A percentile compares a stretch with the other conserved stretches of the same genome.
Evolutionary conservation across 805 yeast genomes (phyloP).

Genomic region (Zygosaccharomyces lentus): DNA sequence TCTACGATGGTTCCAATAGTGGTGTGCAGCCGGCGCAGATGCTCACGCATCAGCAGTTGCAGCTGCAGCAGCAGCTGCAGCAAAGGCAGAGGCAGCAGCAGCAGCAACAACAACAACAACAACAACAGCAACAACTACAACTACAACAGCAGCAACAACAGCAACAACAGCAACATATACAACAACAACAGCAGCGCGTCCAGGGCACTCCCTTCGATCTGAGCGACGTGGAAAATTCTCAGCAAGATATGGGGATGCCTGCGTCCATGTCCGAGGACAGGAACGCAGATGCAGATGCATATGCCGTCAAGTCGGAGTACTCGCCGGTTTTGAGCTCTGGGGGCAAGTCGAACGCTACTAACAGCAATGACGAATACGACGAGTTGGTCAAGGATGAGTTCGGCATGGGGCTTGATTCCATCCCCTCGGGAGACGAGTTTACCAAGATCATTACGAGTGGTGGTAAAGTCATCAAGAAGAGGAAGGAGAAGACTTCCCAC

Average conservation of each 20-base stretch:
- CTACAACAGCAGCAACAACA: neutral
- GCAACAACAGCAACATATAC: no score
- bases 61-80: constrained; percentile 7
- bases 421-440: constrained; percentile 7
- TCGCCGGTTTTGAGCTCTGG: constrained; percentile 1
- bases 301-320: constrained; percentile 3
- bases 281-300: neutral
- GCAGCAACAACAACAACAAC: neutral
- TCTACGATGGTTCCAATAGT: constrained; percentile 3
- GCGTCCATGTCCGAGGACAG: neutral
- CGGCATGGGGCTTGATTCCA: constrained; percentile 7
- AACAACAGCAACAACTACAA: neutral
- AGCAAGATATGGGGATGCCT: neutral
- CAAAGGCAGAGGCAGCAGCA: neutral
- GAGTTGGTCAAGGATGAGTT: constrained; percentile 13
- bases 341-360: neutral
- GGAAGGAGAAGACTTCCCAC: constrained; percentile 58
- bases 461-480: constrained; percentile 20
- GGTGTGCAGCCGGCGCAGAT: neutral
- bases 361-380: constrained; percentile 7
- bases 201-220: neutral
- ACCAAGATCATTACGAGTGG: constrained; percentile 3
- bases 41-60: constrained; percentile 5
- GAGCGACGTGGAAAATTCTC: neutral
- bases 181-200: neutral